These are phyloP conservation scores for Lactarius evosmus DNA, from an alignment of 768 basidiomycete genomes.

Conservation along the genomic window DNA sequence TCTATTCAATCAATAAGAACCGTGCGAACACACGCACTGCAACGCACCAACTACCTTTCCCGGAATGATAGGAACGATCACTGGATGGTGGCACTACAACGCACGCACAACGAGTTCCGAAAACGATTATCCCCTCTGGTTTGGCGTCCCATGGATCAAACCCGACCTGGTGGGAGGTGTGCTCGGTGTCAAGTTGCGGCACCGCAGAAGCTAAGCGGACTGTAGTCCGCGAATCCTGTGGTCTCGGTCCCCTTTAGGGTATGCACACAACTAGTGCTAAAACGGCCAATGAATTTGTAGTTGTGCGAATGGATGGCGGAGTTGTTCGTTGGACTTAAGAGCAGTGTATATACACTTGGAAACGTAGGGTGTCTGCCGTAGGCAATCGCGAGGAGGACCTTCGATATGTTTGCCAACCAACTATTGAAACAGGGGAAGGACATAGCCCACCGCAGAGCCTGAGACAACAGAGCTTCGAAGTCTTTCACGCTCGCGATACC, in stretches of 20 bases:
- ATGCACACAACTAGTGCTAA: not conserved
- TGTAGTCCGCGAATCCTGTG: not conserved
- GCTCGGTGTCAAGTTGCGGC: not conserved
- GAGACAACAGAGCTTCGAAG: not conserved
- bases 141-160: not conserved
- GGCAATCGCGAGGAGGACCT: not conserved
- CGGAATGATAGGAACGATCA: not conserved
- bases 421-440: no score
- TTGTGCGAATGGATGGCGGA: not conserved
- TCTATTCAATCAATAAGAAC: not conserved
- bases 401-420: not conserved
- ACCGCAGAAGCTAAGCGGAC: not conserved
- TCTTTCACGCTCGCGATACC: not conserved
- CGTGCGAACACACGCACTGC: not conserved
- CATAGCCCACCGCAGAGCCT: not conserved
- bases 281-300: not conserved
- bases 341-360: not conserved
- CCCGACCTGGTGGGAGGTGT: not conserved
- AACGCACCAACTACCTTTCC: slow-evolving; percentile 1
- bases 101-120: not conserved
- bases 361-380: not conserved
- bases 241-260: not conserved
- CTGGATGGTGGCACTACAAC: not conserved
- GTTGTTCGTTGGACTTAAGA: not conserved
- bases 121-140: not conserved